Evolutionary conservation across 768 basidiomycete genomes (phyloP).

Genomic region (Panellus pusillus): DNA sequence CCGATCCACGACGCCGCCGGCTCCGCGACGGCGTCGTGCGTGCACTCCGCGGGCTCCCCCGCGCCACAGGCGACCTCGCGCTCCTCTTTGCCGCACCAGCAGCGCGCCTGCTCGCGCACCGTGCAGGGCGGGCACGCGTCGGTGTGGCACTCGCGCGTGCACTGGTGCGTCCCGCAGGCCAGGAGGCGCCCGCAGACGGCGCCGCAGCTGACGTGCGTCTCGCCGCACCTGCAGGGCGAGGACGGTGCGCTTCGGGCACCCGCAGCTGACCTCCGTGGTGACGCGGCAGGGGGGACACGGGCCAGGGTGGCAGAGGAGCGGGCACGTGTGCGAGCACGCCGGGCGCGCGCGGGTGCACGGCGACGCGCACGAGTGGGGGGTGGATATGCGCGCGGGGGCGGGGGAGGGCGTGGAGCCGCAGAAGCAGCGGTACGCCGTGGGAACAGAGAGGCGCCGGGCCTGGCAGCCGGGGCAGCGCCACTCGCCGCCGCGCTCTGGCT

Average conservation of each 20-base stretch:
- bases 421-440: conserved; percentile 78
- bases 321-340: conserved; percentile 79
- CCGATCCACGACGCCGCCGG: conserved; percentile 60
- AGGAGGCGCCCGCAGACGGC: conserved; percentile 46
- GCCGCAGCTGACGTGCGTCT: conserved; percentile 44
- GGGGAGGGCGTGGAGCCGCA: conserved; percentile 77
- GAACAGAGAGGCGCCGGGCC: conserved; percentile 65
- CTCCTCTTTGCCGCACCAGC: conserved; percentile 79
- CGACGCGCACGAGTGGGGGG: conserved; percentile 76
- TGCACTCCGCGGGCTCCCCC: conserved; percentile 44
- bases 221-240: conserved; percentile 62
- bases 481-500: conserved; percentile 60
- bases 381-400: conserved; percentile 63
- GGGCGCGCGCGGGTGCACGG: conserved; percentile 62
- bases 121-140: conserved; percentile 72
- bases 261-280: conserved; percentile 73
- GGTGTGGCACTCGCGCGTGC: conserved; percentile 69
- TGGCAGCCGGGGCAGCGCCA: conserved; percentile 98
- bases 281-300: conserved; percentile 94
- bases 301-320: conserved; percentile 88
- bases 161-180: conserved; percentile 73
- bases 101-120: conserved; percentile 51
- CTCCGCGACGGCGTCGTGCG: conserved; percentile 37
- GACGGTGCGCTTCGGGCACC: conserved; percentile 64
- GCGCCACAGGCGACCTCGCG: conserved; percentile 67